Evolutionary conservation across 306 rosid species (phyloP), one percentile per base, ranked within the genome.

Genomic region (Lathyrus tuberosus): DNA sequence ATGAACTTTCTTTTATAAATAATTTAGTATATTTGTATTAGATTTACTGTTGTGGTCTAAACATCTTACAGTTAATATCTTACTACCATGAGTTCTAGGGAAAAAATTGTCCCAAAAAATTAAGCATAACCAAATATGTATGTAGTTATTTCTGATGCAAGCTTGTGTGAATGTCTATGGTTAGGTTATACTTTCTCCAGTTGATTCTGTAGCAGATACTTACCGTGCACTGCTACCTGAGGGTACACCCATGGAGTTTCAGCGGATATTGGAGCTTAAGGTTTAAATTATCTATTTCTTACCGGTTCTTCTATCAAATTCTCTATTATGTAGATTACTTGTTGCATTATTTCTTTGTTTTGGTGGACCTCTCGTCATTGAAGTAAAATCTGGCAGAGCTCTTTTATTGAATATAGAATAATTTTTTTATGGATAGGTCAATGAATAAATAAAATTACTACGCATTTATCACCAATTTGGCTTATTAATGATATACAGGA

Each of bases 201-300:
- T 87, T 66, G 99, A 94, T 78, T 94, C 99, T 65, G 99, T 94
- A 47, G 99, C 96, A 2, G 96, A 88, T 80, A 94, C 99, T 30
- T 94, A 91, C 72, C 90, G 97, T 38, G 99, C 99, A 15, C 77
- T 94, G 80, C 90, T 94, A 69, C 99, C 97, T 14, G 99, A 94
- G 84, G 99, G 99, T 77, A 94, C 99, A 20, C 95, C 95, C 8
- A 94, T 94, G 97, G 99, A 94, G 69, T 94, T 94, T 84, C 99
- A 94, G 80, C 84, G 97, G 62, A 91, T 94, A 79, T 71, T 94
- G 70, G 99, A 94, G 88, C 99, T 94, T 77, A 94, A 94, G 97
- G 99, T 94, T 61, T 65, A 53, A 71, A 18, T 76, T 76, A 16
- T 44, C 73, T 58, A 52, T 62, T 75, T 49, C 73, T 62, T 74